A percentile compares a stretch with the other conserved stretches of the same genome.
These are phyloP conservation scores for Wickerhamiella australiensis DNA, from an alignment of 805 yeast species.

Conservation along the genomic window DNA sequence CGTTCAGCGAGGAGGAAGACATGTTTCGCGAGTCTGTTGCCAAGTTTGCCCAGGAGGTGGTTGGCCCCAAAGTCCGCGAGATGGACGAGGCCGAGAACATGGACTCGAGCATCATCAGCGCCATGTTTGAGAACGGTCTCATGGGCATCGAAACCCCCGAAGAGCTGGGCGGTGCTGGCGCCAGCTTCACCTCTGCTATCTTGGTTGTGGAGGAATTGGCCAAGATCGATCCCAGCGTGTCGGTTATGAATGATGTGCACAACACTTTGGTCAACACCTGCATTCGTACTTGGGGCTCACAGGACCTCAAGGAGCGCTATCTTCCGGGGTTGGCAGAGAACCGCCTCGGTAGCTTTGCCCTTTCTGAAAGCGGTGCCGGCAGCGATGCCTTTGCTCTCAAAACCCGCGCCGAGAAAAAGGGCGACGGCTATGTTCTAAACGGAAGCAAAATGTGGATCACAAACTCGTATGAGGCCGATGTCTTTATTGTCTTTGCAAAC, in stretches of 20 bases:
- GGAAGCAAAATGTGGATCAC: constrained; percentile 39
- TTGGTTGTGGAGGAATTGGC: constrained; percentile 36
- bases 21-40: constrained; percentile 33
- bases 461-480: constrained; percentile 34
- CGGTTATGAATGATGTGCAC: constrained; percentile 36
- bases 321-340: constrained; percentile 31
- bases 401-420: constrained; percentile 30
- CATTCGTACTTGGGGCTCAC: constrained; percentile 31
- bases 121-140: constrained; percentile 30
- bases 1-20: constrained; percentile 33
- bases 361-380: constrained; percentile 34
- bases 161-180: constrained; percentile 36
- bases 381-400: constrained; percentile 36
- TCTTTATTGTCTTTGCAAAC: constrained; percentile 33
- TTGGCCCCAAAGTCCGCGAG: constrained; percentile 31
- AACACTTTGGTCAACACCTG: constrained; percentile 35
- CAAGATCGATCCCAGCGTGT: constrained; percentile 34
- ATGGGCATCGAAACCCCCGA: constrained; percentile 40
- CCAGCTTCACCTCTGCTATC: constrained; percentile 35
- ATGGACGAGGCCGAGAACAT: constrained; percentile 27
- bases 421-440: constrained; percentile 31
- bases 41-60: constrained; percentile 31
- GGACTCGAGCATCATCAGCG: constrained; percentile 19
- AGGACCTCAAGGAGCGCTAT: constrained; percentile 29
- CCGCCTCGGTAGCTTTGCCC: constrained; percentile 32